Evolutionary conservation across 2,329 filamentous ascomycete species (phyloP).

Genomic region (Hymenoscyphus infarciens): DNA sequence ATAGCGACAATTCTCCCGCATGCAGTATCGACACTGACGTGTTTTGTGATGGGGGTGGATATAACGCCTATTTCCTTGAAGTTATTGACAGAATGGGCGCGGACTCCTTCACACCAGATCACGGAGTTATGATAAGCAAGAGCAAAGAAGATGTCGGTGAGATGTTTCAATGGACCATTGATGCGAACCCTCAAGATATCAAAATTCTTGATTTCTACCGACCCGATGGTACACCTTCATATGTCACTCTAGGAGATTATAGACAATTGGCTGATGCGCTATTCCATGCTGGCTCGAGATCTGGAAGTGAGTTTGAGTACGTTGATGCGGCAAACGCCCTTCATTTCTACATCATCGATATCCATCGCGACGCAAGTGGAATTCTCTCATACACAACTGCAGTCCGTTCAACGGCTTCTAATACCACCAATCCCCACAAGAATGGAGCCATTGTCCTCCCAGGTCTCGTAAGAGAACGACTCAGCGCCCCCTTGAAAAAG

Average conservation of each 20-base stretch:
- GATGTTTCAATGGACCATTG: conserved; percentile 18
- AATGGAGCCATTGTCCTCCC: conserved; percentile 10
- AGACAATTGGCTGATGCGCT: conserved; percentile 18
- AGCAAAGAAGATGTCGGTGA: conserved; percentile 7
- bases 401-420: conserved; percentile 9
- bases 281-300: conserved; percentile 19
- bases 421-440: conserved; percentile 8
- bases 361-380: conserved; percentile 8
- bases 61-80: conserved; percentile 17
- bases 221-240: conserved; percentile 15
- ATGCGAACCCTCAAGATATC: conserved; percentile 21
- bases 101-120: conserved; percentile 17
- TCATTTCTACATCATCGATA: conserved; percentile 19
- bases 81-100: conserved; percentile 19
- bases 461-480: neutral
- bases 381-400: conserved; percentile 18
- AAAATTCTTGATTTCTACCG: conserved; percentile 17
- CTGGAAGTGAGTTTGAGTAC: conserved; percentile 19
- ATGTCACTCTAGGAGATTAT: conserved; percentile 17
- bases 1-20: conserved; percentile 10
- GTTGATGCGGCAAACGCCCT: conserved; percentile 16
- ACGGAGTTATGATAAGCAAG: conserved; percentile 21
- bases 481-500: neutral
- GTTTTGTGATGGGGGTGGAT: conserved; percentile 18
- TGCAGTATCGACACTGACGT: conserved; percentile 15